These are phyloP conservation scores for Wallemia ichthyophaga DNA, from an alignment of 1,284 basidiomycete species.

Conservation along the genomic window DNA sequence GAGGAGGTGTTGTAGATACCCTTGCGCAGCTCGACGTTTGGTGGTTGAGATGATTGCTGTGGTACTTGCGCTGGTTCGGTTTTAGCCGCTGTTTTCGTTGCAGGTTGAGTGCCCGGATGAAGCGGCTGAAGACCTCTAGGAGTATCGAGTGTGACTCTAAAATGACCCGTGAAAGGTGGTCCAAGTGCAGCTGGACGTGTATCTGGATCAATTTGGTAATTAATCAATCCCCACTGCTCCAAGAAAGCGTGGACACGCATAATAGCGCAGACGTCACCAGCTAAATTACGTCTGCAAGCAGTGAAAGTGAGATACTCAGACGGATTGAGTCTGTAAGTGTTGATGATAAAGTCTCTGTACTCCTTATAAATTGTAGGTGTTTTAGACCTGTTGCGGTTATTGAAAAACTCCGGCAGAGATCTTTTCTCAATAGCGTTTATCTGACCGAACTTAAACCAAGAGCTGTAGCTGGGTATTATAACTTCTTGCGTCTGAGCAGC, in stretches of 20 bases:
- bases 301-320: constrained; percentile 93
- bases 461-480: constrained; percentile 84
- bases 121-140: constrained; percentile 82
- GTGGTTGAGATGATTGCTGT: constrained; percentile 9
- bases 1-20: constrained; percentile 64
- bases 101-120: constrained; percentile 53
- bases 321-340: constrained; percentile 82
- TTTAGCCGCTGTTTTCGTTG: constrained; percentile 22
- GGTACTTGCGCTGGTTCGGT: constrained; percentile 6
- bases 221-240: constrained; percentile 96
- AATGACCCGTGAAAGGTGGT: constrained; percentile 94
- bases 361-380: constrained; percentile 95
- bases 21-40: constrained; percentile 43
- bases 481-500: constrained; percentile 91
- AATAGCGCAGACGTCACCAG: constrained; percentile 91
- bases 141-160: constrained; percentile 86
- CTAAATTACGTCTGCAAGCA: constrained; percentile 77
- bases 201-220: constrained; percentile 97
- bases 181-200: constrained; percentile 74
- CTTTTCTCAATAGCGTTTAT: constrained; percentile 77
- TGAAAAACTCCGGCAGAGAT: constrained; percentile 94
- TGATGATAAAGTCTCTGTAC: constrained; percentile 98
- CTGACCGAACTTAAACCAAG: constrained; percentile 89
- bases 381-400: constrained; percentile 74
- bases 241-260: constrained; percentile 97